Base-by-base conservation (phyloP, 768 basidiomycete species). In the Boletus insuetus region DNA sequence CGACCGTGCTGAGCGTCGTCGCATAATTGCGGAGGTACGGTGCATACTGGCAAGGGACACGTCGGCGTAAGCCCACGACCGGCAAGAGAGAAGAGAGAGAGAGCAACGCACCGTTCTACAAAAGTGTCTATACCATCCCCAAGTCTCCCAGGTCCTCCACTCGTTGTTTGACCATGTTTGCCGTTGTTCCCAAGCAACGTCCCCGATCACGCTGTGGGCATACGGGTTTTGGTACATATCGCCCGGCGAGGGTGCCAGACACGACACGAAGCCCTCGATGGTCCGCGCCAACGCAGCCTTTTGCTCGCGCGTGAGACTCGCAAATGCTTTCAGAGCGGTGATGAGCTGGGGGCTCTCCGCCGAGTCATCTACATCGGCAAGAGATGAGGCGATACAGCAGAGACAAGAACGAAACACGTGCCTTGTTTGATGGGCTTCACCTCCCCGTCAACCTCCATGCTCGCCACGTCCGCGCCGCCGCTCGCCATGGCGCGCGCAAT, bases 121-220 rank as follows among this genome's bases (percentile, higher is more conserved):
- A 74, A 93, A 94, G 62, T 96, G 91, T 56, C 89, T 77, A 62
- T 89, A 94, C 93, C 93, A 95, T 3, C 89, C 86, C 87, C 90
- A 93, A 0, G 86, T 89, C 73, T 90, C 86, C 91, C 91, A 94
- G 1, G 81, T 77, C 64, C 81, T 80, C 93, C 93, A 95, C 51
- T 89, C 86, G 26, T 84, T 82, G 37, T 82, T 78, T 20, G 77
- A 77, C 91, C 91, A 93, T 31, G 74, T 79, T 1, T 75, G 77
- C 22, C 89, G 85, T 41, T 81, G 81, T 34, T 83, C 77, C 92
- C 91, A 94, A 0, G 83, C 81, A 6, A 79, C 74, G 60, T 85
- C 83, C 4, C 78, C 77, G 29, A 94, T 80, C 37, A 91, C 82
- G 22, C 74, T 75, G 19, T 77, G 74, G 2, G 83, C 74, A 51